Conservation (phyloP, 1,284 basidiomycete species). For the Hortiboletus rubellus region DNA sequence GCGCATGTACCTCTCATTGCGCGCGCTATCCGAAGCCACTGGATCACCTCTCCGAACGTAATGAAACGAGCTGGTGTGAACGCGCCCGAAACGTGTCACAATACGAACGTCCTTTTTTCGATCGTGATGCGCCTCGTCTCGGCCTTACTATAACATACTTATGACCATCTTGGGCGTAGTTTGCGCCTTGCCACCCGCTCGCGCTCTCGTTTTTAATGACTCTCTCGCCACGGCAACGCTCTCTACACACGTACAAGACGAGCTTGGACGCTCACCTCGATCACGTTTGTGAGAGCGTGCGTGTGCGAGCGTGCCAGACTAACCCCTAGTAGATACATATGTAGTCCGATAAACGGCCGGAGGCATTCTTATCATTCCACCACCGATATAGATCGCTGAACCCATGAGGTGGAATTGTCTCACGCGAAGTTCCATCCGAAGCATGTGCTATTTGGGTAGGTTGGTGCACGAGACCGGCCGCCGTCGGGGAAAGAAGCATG, state of each 20-base stretch:
- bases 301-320: neutral
- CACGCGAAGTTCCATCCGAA: neutral
- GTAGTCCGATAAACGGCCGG: slow-evolving; percentile 6
- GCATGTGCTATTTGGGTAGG: neutral
- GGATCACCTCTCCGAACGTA: slow-evolving; percentile 9
- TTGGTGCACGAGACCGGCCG: neutral
- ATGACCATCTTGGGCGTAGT: slow-evolving; percentile 1
- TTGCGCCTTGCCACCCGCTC: neutral
- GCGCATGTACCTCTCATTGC: slow-evolving; percentile 8
- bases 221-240: slow-evolving; percentile 16
- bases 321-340: slow-evolving; percentile 4
- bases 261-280: slow-evolving; percentile 7
- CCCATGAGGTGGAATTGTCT: neutral
- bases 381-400: neutral
- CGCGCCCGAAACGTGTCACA: neutral
- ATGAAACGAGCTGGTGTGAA: slow-evolving; percentile 11
- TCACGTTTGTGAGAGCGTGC: neutral
- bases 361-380: neutral
- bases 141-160: too few relatives aligned
- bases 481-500: neutral
- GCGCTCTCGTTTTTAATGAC: neutral
- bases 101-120: neutral
- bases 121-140: neutral
- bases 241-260: slow-evolving; percentile 1
- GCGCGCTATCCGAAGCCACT: neutral